Evolutionary conservation across 129 eudicot species (phyloP), one percentile per base, ranked within the genome.

Genomic region (Artemisia argyi): DNA sequence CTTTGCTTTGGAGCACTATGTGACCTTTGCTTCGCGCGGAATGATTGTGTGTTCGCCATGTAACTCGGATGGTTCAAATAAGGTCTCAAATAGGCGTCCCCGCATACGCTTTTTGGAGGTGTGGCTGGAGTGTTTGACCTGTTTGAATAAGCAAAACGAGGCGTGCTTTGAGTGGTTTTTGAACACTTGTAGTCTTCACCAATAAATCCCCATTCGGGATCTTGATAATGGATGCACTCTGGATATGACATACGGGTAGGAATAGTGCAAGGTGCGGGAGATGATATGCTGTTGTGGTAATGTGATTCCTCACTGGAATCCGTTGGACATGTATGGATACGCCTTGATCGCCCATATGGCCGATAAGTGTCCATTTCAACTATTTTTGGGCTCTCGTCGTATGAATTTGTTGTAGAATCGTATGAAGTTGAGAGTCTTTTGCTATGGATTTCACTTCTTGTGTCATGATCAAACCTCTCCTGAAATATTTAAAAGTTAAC

Each of bases 1-100:
- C 98, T 80, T 61, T 93, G 98, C 56, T 81, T 93, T n/a, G 98
- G 98, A 15, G 91, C 92, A 48, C 98, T 93, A 13, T 85, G 84
- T 5, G 92, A 87, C 82, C 98, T 83, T 67, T 80, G 39, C 76
- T 93, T 93, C 11, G 98, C 98, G 57, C 69, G 75, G 47, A 87
- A 93, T 59, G 98, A 93, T 48, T 85, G 90, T 1, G 98, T 93
- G 68, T 87, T 84, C 22, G 87, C 90, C 98, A 93, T 93, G 66
- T 89, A 93, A 68, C 83, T 84, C 6, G 98, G 98, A 63, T 69
- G 69, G 76, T 87, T 80, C 3, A 80, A 71, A 65, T 90, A 81
- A 1, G 87, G 77, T 80, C 89, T 63, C 30, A 85, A 85, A 70
- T 72, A 83, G 48, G 81, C 56, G 12, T 87, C 98, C 5, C 97